These are phyloP conservation scores for Sphagnum fallax DNA, from an alignment of 228 moss, liverwort and hornwort genomes.

Conservation along the genomic window DNA sequence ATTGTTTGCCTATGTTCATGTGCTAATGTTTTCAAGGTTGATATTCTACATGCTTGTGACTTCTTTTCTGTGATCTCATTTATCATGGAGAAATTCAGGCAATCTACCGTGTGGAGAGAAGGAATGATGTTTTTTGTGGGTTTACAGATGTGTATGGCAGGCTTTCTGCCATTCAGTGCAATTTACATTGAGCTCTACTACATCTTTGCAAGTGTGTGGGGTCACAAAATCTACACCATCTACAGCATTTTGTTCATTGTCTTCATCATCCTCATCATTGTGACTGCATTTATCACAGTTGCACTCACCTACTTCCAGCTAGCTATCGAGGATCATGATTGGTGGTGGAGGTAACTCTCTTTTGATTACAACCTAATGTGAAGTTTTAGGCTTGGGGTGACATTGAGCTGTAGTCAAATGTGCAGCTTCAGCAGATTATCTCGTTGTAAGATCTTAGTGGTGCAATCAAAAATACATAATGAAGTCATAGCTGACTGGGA, in stretches of 20 bases:
- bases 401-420: too few relatives aligned
- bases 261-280: slow-evolving; percentile 89
- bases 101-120: background rate
- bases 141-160: slow-evolving; percentile 86
- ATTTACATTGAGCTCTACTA: slow-evolving; percentile 96
- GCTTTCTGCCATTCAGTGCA: slow-evolving; percentile 95
- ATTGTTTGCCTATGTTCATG: too few relatives aligned
- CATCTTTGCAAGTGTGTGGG: slow-evolving; percentile 94
- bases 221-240: slow-evolving; percentile 85
- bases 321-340: slow-evolving; percentile 91
- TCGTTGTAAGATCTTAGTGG: too few relatives aligned
- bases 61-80: too few relatives aligned
- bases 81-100: too few relatives aligned
- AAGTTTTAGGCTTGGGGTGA: too few relatives aligned
- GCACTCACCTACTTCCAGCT: slow-evolving; percentile 96
- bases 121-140: background rate
- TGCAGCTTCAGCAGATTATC: too few relatives aligned
- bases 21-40: too few relatives aligned
- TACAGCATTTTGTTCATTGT: slow-evolving; percentile 93
- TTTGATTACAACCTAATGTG: background rate
- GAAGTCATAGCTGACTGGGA: too few relatives aligned
- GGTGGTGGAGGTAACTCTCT: slow-evolving; percentile 91
- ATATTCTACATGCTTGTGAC: too few relatives aligned
- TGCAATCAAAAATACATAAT: too few relatives aligned
- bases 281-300: slow-evolving; percentile 90